Base-by-base conservation (phyloP, 768 basidiomycete species). In the Boletus barrowsii region DNA sequence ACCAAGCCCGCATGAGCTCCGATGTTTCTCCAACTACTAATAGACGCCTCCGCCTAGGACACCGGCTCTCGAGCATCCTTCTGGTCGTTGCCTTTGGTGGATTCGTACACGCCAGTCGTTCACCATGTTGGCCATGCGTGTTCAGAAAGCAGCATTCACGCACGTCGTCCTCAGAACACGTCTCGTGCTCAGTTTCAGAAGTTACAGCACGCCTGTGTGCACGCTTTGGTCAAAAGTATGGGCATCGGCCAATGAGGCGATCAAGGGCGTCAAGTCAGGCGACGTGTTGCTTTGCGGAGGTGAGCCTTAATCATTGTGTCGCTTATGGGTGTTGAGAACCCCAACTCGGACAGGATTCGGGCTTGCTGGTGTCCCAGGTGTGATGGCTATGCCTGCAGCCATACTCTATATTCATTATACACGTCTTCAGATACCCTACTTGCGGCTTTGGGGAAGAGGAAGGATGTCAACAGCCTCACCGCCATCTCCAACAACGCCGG, bases 401-500 rank as follows among this genome's bases (percentile, higher is more conserved):
- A n/a, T 36, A 10, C 20, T 15, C 0, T 49, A 46, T 35, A 43
- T 32, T 55, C 48, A 62, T 20, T 10, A 4, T 17, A 9, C 10
- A 7, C 7, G 4, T 33, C 35, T 48, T 20, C 55, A 87, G 93
- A 95, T 69, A 94, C 93, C 4, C 76, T 97, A 43, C 86, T 96
- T 30, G 76, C 73, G 20, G 93, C 94, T 4, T 76, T 97, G 40
- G 73, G 83, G 9, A 83, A 81, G 67, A 81, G 92, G 54, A 82
- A 79, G 54, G 88, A 91, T 43, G 82, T 95, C n/a, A 76, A 65
- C 41, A 75, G 84, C 59, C 73, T 97, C 48, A 93, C 85, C 30
- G 92, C 85, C 42, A 87, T 95, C 20, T 93, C 90, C 17, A 96
- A 96, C 68, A 95, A 96, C 72, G 88, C 88, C 37, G 93, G 91